phyloP scores from a whole-genome alignment of 2,329 filamentous ascomycete species.

The Aureobasidium mangrovei region DNA sequence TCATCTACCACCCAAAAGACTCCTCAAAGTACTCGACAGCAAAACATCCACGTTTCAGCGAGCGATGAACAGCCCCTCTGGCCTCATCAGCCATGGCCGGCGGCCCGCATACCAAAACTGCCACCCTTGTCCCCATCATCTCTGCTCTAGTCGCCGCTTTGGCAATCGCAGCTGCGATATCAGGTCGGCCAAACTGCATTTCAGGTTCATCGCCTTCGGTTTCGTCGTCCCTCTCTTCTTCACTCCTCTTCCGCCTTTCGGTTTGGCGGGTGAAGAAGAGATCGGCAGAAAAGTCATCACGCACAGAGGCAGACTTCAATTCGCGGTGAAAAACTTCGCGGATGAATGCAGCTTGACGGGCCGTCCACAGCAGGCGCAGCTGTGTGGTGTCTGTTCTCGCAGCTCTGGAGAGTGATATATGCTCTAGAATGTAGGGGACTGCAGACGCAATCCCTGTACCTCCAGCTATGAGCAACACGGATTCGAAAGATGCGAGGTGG shows the following conservation, averaged over 20 bases:
- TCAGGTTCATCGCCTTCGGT: not conserved
- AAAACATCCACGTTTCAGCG: not conserved
- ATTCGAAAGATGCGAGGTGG: conserved; percentile 34
- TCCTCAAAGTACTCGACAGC: conserved; percentile 11
- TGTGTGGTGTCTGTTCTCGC: not conserved
- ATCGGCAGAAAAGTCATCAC: conserved; percentile 16
- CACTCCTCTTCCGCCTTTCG: not conserved
- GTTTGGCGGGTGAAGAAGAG: conserved; percentile 17
- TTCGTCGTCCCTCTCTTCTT: not conserved
- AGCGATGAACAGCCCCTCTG: not conserved
- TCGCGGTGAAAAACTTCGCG: not conserved
- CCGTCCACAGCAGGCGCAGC: conserved; percentile 4
- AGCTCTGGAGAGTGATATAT: not conserved
- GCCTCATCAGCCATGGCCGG: conserved; percentile 13
- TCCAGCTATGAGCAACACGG: conserved; percentile 37
- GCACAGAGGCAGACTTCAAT: not conserved
- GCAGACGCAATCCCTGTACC: conserved; percentile 43
- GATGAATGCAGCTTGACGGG: not conserved
- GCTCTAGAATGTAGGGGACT: conserved; percentile 19
- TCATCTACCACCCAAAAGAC: conserved; percentile 7
- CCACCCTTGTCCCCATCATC: not conserved
- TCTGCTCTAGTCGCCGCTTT: conserved; percentile 8
- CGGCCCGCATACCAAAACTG: conserved; percentile 6
- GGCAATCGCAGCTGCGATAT: conserved; percentile 17
- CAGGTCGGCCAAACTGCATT: conserved; percentile 17